phyloP scores from a whole-genome alignment of 371 early-diverging fungal genomes.

The Syncephalastrum contaminatum region DNA sequence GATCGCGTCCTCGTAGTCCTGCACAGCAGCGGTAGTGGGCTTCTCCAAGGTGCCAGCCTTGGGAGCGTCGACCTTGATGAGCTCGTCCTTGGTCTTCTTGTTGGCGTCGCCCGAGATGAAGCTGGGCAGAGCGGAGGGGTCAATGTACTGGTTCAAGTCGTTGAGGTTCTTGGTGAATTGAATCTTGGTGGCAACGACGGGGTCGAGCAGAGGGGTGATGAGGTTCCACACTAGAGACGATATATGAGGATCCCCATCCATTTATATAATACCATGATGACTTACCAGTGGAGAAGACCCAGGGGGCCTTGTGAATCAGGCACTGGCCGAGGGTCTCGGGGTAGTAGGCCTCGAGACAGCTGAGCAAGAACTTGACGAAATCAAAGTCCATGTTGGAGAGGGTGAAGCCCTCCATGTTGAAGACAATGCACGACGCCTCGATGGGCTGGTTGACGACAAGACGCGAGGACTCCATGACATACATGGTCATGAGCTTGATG shows the following conservation, averaged over 20 bases:
- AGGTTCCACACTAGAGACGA: slow-evolving; percentile 62
- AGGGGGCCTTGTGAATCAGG: slow-evolving; percentile 83
- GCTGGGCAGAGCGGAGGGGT: slow-evolving; percentile 29
- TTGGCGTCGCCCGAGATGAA: slow-evolving; percentile 28
- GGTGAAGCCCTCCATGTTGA: slow-evolving; percentile 82
- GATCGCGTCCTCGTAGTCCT: slow-evolving; percentile 21
- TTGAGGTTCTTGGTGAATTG: slow-evolving; percentile 68
- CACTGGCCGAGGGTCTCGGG: slow-evolving; percentile 85
- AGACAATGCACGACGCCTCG: slow-evolving; percentile 81
- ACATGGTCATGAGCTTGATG: slow-evolving; percentile 66
- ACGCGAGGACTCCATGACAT: slow-evolving; percentile 84
- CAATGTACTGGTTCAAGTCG: slow-evolving; percentile 65
- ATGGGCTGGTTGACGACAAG: slow-evolving; percentile 68
- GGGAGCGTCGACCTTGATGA: slow-evolving; percentile 16
- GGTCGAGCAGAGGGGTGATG: slow-evolving; percentile 85
- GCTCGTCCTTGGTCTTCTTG: slow-evolving; percentile 31
- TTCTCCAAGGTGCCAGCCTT: slow-evolving; percentile 14
- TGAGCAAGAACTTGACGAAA: slow-evolving; percentile 77
- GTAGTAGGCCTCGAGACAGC: slow-evolving; percentile 83
- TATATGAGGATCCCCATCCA: not conserved
- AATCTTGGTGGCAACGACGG: slow-evolving; percentile 88
- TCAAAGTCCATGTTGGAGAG: slow-evolving; percentile 83
- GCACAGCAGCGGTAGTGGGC: slow-evolving; percentile 15
- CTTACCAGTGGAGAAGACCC: slow-evolving; percentile 76
- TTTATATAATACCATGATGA: not conserved